Evolutionary conservation across 331 rosid species (phyloP), one percentile per base, ranked within the genome.

Genomic region (Acacia pycnantha): DNA sequence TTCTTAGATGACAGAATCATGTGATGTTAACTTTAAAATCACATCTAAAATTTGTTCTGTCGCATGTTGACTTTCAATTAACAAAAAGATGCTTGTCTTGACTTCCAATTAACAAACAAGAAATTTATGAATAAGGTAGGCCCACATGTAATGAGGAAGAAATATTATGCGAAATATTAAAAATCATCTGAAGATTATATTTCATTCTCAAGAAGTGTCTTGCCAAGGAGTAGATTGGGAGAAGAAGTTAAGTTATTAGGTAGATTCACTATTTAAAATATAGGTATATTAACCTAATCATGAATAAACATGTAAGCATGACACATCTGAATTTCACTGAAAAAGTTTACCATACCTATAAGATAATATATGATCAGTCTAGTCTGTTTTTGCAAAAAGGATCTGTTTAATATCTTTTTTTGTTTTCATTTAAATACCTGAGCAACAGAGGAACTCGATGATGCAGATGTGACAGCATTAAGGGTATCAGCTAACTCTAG

Each of bases 401-500:
- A n/a, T n/a, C n/a, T n/a, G n/a, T n/a, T n/a, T n/a, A n/a, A 9
- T 50, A 48, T 14, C 2, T 3, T 10, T n/a, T 56, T 8, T 21
- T 2, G 3, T 22, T 24, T 3, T 22, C 2, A 22, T 11, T 24
- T 24, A 59, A 24, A 22, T 61, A 61, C 68, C 68, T 11, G 68
- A 3, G 75, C 75, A n/a, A 10, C 50, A 21, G 75, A 18, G 26
- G 75, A n/a, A 22, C 56, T 70, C 11, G 56, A 70, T 13, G 29
- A 29, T 12, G 75, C 56, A 22, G 56, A 3, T 22, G 75, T 47
- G 48, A 26, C 53, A 10, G n/a, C 75, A 44, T 44, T 6, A 24
- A 70, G 75, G 54, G 56, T 54, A 12, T 70, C 10, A 5, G 54
- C 75, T 13, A 70, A 78, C 74, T 89, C 89, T 70, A 84, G 90